Percentiles rank a stretch among this genome's conserved stretches.
These are phyloP conservation scores for Tuber borchii DNA, from an alignment of 495 filamentous ascomycete genomes.

Conservation along the genomic window DNA sequence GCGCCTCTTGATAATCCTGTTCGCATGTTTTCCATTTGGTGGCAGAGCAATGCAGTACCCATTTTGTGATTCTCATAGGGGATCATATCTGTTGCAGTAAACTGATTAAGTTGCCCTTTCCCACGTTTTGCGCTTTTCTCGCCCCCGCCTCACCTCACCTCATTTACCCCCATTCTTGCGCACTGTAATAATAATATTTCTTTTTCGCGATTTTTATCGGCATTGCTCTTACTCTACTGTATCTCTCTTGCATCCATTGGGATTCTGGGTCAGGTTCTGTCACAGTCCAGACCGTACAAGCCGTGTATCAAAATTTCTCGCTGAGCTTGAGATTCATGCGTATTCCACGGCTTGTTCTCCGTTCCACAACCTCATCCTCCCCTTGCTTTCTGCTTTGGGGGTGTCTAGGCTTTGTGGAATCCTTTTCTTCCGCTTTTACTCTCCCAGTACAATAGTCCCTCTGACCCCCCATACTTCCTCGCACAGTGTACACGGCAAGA, in stretches of 20 bases:
- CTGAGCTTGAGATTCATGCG: not conserved
- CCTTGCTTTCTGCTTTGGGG: not conserved
- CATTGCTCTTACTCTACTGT: not conserved
- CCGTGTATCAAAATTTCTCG: not conserved
- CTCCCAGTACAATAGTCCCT: not conserved
- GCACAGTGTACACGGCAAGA: not conserved
- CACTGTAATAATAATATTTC: not conserved
- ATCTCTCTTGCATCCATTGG: not conserved
- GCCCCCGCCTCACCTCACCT: not conserved
- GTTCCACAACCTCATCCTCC: not conserved
- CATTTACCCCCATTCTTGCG: not conserved
- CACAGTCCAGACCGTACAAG: not conserved
- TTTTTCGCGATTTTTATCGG: not conserved
- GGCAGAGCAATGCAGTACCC: not conserved
- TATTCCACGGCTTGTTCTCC: not conserved
- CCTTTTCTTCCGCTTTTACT: not conserved
- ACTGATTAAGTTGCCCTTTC: not conserved
- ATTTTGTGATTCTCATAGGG: not conserved
- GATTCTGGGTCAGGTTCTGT: not conserved
- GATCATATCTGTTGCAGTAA: not conserved
- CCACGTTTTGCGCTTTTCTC: not conserved
- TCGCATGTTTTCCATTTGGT: not conserved
- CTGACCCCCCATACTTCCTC: too few species aligned
- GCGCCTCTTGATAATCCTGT: not conserved
- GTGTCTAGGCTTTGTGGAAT: not conserved